phyloP scores from a whole-genome alignment of 306 rosid genomes.

The Pachyrhizus erosus region DNA sequence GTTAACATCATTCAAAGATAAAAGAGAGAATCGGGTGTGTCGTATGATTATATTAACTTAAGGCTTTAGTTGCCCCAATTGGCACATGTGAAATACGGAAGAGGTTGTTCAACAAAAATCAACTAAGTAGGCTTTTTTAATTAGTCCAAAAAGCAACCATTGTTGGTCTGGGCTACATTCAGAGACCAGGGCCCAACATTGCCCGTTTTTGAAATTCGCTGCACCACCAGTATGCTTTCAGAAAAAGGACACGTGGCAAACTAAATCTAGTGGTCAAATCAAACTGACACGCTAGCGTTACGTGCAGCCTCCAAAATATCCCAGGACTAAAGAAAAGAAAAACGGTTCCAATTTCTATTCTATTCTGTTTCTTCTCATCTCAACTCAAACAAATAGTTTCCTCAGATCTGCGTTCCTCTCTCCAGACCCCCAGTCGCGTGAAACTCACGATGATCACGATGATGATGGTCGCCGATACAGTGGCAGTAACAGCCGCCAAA shows the following conservation, averaged over 20 bases:
- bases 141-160: too few relatives aligned
- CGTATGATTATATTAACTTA: too few relatives aligned
- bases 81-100: too few relatives aligned
- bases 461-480: conserved; percentile 67
- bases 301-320: conserved; percentile 28
- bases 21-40: too few relatives aligned
- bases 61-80: too few relatives aligned
- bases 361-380: conserved; percentile 5
- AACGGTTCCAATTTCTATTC: neutral
- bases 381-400: neutral
- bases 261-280: conserved; percentile 11
- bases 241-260: neutral
- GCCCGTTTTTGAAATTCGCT: neutral
- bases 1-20: too few relatives aligned
- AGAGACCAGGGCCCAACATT: too few relatives aligned
- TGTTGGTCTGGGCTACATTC: too few relatives aligned
- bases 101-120: too few relatives aligned
- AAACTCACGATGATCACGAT: conserved; percentile 30
- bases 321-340: neutral
- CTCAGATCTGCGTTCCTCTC: neutral
- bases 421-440: neutral
- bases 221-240: neutral
- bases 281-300: conserved; percentile 35
- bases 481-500: conserved; percentile 54
- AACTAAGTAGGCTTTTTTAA: too few relatives aligned